Evolutionary conservation across 2,329 filamentous ascomycete genomes (phyloP).

Genomic region (Trichoderma harzianum): DNA sequence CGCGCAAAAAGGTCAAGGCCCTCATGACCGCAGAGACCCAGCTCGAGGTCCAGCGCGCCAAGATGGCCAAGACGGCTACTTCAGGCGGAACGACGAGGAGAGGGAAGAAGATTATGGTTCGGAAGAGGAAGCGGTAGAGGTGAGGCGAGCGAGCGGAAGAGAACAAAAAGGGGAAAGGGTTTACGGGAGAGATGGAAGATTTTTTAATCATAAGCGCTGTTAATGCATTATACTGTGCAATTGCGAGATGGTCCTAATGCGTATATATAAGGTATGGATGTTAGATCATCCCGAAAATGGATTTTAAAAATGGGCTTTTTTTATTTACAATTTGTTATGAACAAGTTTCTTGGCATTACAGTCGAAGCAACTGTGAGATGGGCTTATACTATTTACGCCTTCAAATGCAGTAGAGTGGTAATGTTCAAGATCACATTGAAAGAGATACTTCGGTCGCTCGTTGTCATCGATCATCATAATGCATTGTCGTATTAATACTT

Average conservation of each 20-base stretch:
- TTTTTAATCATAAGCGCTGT: neutral
- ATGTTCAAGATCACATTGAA: neutral
- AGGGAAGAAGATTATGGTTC: conserved; percentile 61
- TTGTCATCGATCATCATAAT: conserved; percentile 4
- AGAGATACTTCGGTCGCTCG: neutral
- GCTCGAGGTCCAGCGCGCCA: conserved; percentile 57
- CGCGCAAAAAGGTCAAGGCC: conserved; percentile 52
- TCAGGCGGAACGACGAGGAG: conserved; percentile 56
- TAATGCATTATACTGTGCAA: neutral
- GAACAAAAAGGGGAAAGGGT: neutral
- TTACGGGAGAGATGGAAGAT: neutral
- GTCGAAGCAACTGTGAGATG: neutral
- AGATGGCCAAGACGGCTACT: conserved; percentile 64
- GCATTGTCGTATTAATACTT: conserved; percentile 35
- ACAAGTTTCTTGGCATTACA: neutral
- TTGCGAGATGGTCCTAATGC: neutral
- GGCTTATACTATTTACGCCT: neutral
- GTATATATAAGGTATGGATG: neutral
- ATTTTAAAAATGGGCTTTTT: neutral
- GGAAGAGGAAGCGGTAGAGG: conserved; percentile 56
- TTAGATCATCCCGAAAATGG: neutral
- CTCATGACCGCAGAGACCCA: conserved; percentile 55
- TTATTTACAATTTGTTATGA: neutral
- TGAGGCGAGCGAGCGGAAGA: neutral
- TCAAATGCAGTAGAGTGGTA: neutral